Percentiles rank a stretch among this genome's conserved stretches.
phyloP scores from a whole-genome alignment of 106 monocot genomes.

The Posidonia australis region DNA sequence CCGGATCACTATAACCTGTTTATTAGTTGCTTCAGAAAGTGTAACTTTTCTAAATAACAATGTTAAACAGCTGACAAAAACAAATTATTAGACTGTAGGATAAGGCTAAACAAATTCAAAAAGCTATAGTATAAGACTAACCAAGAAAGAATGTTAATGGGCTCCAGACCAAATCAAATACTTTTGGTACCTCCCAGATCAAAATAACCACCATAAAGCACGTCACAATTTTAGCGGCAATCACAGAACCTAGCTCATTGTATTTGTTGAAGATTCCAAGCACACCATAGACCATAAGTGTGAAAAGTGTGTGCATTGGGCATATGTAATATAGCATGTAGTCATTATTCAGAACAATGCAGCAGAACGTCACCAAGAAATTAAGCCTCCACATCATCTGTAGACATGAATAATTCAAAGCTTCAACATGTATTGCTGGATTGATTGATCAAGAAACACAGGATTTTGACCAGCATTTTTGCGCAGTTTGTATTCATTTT shows the following conservation, averaged over 20 bases:
- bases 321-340: slow-evolving; percentile 98
- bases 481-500: too few relatives aligned
- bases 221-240: slow-evolving; percentile 52
- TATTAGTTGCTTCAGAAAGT: neutral
- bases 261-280: slow-evolving; percentile 81
- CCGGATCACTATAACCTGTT: slow-evolving; percentile 86
- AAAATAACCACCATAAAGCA: slow-evolving; percentile 83
- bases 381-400: slow-evolving; percentile 99
- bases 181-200: slow-evolving; percentile 87
- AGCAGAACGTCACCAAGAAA: slow-evolving; percentile 84
- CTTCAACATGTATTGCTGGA: neutral
- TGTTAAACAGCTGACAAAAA: neutral
- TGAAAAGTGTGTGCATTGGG: slow-evolving; percentile 99
- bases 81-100: neutral
- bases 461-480: neutral
- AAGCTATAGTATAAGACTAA: slow-evolving; percentile 21
- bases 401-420: neutral
- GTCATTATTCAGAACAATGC: slow-evolving; percentile 82
- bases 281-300: slow-evolving; percentile 89
- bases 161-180: slow-evolving; percentile 86
- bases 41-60: neutral
- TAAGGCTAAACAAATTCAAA: neutral
- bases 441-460: neutral
- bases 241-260: slow-evolving; percentile 71
- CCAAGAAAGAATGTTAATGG: slow-evolving; percentile 85